Evolutionary conservation across 1,139 yeast species (phyloP).

Genomic region (Diutina scorzettiae): DNA sequence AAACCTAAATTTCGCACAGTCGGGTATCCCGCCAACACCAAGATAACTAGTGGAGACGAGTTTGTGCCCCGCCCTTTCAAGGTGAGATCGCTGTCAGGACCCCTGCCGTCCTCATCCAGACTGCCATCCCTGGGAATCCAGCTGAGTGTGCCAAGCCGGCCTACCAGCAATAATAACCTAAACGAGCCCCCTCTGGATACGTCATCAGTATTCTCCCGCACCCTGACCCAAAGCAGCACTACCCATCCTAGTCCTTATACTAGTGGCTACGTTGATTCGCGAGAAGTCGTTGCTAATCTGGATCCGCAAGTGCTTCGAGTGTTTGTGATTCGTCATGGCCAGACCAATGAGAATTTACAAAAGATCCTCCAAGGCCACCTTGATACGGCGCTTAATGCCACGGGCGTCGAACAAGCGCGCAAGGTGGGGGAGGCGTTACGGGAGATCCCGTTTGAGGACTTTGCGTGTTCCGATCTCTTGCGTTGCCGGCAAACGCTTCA

Average conservation of each 20-base stretch:
- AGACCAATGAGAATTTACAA: slow-evolving; percentile 55
- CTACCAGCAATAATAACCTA: not conserved
- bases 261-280: not conserved
- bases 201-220: not conserved
- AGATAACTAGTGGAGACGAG: not conserved
- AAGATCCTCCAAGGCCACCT: slow-evolving; percentile 68
- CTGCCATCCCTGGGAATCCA: not conserved
- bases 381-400: slow-evolving; percentile 46
- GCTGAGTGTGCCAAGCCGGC: not conserved
- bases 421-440: slow-evolving; percentile 33
- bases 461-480: slow-evolving; percentile 47
- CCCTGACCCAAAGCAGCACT: not conserved
- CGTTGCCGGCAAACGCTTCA: slow-evolving; percentile 48
- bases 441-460: slow-evolving; percentile 32
- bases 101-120: not conserved
- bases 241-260: not conserved
- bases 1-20: too few relatives aligned
- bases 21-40: not conserved
- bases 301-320: slow-evolving; percentile 35
- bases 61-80: slow-evolving; percentile 6
- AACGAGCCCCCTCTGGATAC: not conserved
- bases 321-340: slow-evolving; percentile 69
- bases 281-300: slow-evolving; percentile 15
- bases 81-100: slow-evolving; percentile 2
- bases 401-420: slow-evolving; percentile 46